Evolutionary conservation across 1,284 basidiomycete species (phyloP), one percentile per base, ranked within the genome.

Genomic region (Fomes fomentarius): DNA sequence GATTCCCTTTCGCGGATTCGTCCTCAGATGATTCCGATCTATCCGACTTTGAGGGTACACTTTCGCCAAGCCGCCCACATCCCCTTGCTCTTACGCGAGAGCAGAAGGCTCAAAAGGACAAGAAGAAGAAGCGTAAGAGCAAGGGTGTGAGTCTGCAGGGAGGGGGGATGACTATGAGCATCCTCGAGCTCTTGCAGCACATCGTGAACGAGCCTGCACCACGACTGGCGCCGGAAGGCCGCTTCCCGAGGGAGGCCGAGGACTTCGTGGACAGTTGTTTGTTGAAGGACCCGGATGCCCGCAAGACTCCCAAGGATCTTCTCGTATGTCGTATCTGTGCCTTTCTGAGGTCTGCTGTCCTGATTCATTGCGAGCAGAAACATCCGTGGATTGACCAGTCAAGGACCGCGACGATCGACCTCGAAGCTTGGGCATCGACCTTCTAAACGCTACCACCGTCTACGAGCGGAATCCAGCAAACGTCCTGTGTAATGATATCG

Each of bases 181-280:
- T 99, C 67, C 80, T 99, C 42, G 96, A 99, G 74, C 74, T 99
- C 33, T 79, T 99, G 66, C 96, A 99, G 67, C 94, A 98, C 67
- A 98, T 99, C 66, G 97, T 99, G 55, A 95, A 96, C 66, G 95
- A 98, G 71, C 93, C 95, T 17, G 93, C 95, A 26, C 95, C 95
- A 26, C 77, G 83, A 63, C 73, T 98, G 52, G 83, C 84, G 14
- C 80, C 84, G 0, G 82, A 85, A 47, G 84, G 85, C 26, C 79
- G 86, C 61, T 94, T 89, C 75, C 85, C 84, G 6, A 71, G 70
- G 48, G 79, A 85, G 64, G 91, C 92, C 2, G 86, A 89, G 52
- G 79, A 80, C 42, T 95, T 96, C 57, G 84, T 95, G 37, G 89
- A 94, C 66, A 83, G 82, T 26, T 96, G 93, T 73, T 72, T 97